Conservation (phyloP, 1,284 basidiomycete species). For the Cystobasidium slooffiae region DNA sequence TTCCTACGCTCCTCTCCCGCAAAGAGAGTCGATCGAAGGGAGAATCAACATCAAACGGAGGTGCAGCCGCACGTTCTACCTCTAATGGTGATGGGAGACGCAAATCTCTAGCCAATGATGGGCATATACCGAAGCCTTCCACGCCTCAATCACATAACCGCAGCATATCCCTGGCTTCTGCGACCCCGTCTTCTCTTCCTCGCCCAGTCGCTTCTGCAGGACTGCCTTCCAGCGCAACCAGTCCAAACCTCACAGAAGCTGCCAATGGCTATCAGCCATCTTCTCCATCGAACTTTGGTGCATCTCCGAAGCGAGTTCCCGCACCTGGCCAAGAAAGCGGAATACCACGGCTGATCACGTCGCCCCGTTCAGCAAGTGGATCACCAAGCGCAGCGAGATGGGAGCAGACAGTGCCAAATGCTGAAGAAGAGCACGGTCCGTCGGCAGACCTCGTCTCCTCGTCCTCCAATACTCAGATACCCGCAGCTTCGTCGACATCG, state of each 20-base stretch:
- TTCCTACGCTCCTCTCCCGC: conserved; percentile 24
- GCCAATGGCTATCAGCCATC: neutral
- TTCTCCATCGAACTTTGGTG: neutral
- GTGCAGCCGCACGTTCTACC: neutral
- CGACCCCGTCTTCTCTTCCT: conserved; percentile 20
- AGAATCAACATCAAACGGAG: neutral
- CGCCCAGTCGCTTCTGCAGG: conserved; percentile 12
- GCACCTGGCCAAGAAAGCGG: conserved; percentile 25
- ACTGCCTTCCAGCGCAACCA: conserved; percentile 15
- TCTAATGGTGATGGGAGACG: conserved; percentile 3
- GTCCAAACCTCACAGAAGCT: conserved; percentile 11
- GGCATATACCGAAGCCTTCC: neutral
- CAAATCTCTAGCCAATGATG: neutral
- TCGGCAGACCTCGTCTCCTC: no score
- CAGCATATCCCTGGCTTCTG: conserved; percentile 12
- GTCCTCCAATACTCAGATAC: no score
- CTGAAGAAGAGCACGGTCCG: neutral
- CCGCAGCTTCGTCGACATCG: no score
- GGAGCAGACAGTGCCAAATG: neutral
- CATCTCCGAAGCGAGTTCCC: conserved; percentile 7
- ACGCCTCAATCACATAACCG: conserved; percentile 1
- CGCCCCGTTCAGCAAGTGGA: neutral
- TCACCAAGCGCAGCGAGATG: no score
- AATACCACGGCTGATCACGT: conserved; percentile 18
- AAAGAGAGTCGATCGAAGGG: conserved; percentile 14